Evolutionary conservation across 768 basidiomycete species (phyloP), one percentile per base, ranked within the genome.

Genomic region (Tricholoma terreum): DNA sequence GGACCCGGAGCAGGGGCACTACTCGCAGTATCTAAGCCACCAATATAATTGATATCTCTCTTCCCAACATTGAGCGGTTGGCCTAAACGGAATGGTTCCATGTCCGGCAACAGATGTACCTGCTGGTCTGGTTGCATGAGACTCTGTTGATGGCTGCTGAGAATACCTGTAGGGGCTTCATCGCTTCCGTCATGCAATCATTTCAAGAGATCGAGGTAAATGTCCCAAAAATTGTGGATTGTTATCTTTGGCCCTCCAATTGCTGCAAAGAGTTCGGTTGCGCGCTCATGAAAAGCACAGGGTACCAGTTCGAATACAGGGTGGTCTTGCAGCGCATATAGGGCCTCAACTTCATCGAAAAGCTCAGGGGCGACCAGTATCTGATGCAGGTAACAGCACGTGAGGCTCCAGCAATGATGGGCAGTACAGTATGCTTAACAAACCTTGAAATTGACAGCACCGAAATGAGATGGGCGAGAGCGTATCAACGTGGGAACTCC

Each of bases 261-360:
- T 1, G 4, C 4, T 0, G 38, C 12, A 45, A 73, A 75, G 12
- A 63, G 52, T 0, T 49, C 17, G 1, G 50, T n/a, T 0, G 61
- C 69, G n/a, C 52, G 67, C 1, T 30, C 6, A n/a, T 64, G 42
- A 54, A 78, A 74, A 0, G 54, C 45, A 0, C 63, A 62, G 1
- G 77, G 75, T 4, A 71, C 68, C 0, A 78, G 63, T 17, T 75
- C 55, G 49, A 77, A 76, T 0, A 75, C 67, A 3, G 62, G 61
- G 51, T 77, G 67, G 52, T 69, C 63, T 6, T 61, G 64, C 3
- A 69, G 73, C 0, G n/a, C n/a, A n/a, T n/a, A n/a, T n/a, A n/a
- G n/a, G n/a, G n/a, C n/a, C n/a, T n/a, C n/a, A n/a, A n/a, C n/a
- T n/a, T n/a, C n/a, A n/a, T n/a, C n/a, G n/a, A n/a, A n/a, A n/a